Evolutionary conservation across 331 rosid species (phyloP).

Genomic region (Spiraea crenata): DNA sequence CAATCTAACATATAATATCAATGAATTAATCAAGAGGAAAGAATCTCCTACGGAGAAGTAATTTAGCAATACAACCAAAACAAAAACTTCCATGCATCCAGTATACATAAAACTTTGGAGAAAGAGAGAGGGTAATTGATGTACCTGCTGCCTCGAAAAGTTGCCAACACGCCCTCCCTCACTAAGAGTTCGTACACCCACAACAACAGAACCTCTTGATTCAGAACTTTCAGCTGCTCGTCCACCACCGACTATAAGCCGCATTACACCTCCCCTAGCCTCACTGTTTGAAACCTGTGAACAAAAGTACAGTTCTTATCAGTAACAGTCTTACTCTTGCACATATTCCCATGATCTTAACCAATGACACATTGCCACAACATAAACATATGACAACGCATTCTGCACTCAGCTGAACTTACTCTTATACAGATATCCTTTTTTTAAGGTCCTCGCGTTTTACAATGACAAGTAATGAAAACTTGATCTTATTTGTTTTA

Average conservation of each 20-base stretch:
- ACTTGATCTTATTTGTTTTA: no score
- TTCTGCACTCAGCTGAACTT: not conserved
- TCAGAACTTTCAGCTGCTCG: conserved; percentile 85
- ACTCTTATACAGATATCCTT: not conserved
- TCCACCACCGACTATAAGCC: conserved; percentile 97
- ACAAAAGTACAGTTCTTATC: conserved; percentile 17
- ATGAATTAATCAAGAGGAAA: not conserved
- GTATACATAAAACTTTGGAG: no score
- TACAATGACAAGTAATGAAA: not conserved
- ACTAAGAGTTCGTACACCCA: conserved; percentile 97
- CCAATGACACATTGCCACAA: not conserved
- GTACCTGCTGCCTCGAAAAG: conserved; percentile 98
- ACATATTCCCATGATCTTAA: not conserved
- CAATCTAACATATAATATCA: not conserved
- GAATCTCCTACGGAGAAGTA: not conserved
- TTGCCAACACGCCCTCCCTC: conserved; percentile 99
- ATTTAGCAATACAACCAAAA: not conserved
- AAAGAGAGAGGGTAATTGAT: conserved; percentile 1
- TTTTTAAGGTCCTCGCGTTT: not conserved
- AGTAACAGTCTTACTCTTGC: not conserved
- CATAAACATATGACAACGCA: not conserved
- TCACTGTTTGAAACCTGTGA: conserved; percentile 83
- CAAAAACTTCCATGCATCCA: not conserved
- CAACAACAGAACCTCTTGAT: conserved; percentile 91
- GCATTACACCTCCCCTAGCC: conserved; percentile 93